These are phyloP conservation scores for Ophidiomyces ophidiicola DNA, from an alignment of 2,329 filamentous ascomycete genomes.

Conservation along the genomic window DNA sequence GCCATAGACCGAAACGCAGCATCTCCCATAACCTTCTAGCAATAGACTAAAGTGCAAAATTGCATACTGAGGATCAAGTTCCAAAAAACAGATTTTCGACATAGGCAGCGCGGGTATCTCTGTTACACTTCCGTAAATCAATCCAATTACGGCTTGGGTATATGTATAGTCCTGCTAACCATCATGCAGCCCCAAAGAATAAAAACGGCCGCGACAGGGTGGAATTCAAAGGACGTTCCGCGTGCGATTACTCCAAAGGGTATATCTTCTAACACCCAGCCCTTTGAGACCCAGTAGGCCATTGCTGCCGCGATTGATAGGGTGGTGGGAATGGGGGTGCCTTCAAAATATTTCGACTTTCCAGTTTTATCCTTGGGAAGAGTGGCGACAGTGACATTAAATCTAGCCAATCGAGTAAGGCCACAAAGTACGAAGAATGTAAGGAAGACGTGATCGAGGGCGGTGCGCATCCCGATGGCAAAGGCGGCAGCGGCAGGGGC, in stretches of 20 bases:
- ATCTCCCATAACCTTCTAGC: not conserved
- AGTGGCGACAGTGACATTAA: slow-evolving; percentile 87
- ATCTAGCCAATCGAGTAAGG: slow-evolving; percentile 81
- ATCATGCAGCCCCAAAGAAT: slow-evolving; percentile 83
- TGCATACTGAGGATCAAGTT: slow-evolving; percentile 3
- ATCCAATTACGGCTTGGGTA: slow-evolving; percentile 60
- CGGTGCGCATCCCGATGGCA: slow-evolving; percentile 73
- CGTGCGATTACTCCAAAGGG: slow-evolving; percentile 59
- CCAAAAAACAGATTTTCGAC: not conserved
- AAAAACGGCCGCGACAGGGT: slow-evolving; percentile 71
- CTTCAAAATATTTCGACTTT: slow-evolving; percentile 93
- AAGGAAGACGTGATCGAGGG: slow-evolving; percentile 65
- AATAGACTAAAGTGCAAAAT: not conserved
- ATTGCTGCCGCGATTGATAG: slow-evolving; percentile 69
- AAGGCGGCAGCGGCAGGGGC: slow-evolving; percentile 80
- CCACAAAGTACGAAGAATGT: slow-evolving; percentile 90
- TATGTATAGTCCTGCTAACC: slow-evolving; percentile 88
- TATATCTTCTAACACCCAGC: slow-evolving; percentile 67
- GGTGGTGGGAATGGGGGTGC: slow-evolving; percentile 87
- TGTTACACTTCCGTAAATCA: not conserved
- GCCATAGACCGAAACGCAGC: too few relatives aligned
- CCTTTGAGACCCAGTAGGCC: slow-evolving; percentile 75
- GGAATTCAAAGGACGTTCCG: slow-evolving; percentile 64
- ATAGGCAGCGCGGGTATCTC: slow-evolving; percentile 1
- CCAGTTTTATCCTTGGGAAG: slow-evolving; percentile 85